A percentile compares a stretch with the other conserved stretches of the same genome.
Evolutionary conservation across 1,139 yeast species (phyloP).

Genomic region (Tardiomyces depauwii): DNA sequence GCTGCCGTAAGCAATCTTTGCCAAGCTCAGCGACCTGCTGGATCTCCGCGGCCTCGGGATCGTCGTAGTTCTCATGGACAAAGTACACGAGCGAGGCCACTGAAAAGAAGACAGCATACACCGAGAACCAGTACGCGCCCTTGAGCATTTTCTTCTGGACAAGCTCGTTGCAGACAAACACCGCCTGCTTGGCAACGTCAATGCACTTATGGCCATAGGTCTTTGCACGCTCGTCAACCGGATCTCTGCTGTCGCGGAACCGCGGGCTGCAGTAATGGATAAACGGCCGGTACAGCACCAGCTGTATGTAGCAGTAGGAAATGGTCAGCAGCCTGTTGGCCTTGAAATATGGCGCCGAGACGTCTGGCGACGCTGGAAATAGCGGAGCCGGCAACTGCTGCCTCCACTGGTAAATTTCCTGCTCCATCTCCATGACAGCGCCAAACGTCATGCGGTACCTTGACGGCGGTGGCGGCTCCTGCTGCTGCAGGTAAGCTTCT

Average conservation of each 20-base stretch:
- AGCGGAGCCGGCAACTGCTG: constrained; percentile 62
- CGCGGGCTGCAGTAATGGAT: constrained; percentile 62
- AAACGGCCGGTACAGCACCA: constrained; percentile 81
- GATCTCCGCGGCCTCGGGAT: constrained; percentile 41
- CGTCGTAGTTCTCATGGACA: constrained; percentile 58
- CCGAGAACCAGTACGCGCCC: constrained; percentile 90
- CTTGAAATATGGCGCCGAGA: constrained; percentile 55
- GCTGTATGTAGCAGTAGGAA: constrained; percentile 73
- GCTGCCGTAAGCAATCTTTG: constrained; percentile 54
- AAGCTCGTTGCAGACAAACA: constrained; percentile 75
- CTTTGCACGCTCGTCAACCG: constrained; percentile 39
- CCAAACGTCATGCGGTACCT: constrained; percentile 6
- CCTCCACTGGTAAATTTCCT: constrained; percentile 66
- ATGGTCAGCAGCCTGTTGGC: constrained; percentile 72
- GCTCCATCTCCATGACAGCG: constrained; percentile 56
- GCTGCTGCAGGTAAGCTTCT: not conserved
- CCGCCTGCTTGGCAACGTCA: constrained; percentile 74
- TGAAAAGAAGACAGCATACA: constrained; percentile 84
- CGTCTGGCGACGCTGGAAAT: constrained; percentile 42
- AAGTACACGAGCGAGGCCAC: constrained; percentile 82
- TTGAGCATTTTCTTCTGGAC: constrained; percentile 59
- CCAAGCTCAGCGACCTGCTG: constrained; percentile 75
- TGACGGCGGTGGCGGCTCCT: constrained; percentile 2
- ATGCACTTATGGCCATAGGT: constrained; percentile 79
- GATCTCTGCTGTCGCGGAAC: constrained; percentile 23